Evolutionary conservation across 1,139 yeast species (phyloP).

Genomic region (Sugiyamaella castrensis): DNA sequence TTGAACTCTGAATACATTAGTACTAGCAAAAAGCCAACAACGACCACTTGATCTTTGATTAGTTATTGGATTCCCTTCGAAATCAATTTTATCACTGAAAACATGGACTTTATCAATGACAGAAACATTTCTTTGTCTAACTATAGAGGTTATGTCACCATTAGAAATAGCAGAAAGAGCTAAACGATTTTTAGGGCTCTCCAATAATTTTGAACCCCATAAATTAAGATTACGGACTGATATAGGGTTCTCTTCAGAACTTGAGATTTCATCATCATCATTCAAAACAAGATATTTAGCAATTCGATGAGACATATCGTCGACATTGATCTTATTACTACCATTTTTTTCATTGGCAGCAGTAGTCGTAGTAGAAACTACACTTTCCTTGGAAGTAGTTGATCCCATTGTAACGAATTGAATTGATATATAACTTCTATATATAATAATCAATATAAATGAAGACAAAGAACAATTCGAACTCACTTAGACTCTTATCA

Average conservation of each 20-base stretch:
- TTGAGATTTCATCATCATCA: constrained; percentile 11
- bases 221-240: constrained; percentile 37
- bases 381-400: constrained; percentile 14
- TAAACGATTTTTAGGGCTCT: constrained; percentile 55
- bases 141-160: constrained; percentile 45
- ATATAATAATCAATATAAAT: neutral
- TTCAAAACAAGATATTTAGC: constrained; percentile 23
- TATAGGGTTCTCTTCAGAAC: constrained; percentile 38
- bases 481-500: too few relatives aligned
- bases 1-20: constrained; percentile 56
- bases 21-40: constrained; percentile 69
- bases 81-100: constrained; percentile 52
- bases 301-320: constrained; percentile 23
- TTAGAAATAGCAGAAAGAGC: constrained; percentile 59
- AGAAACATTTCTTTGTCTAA: constrained; percentile 40
- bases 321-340: too few relatives aligned
- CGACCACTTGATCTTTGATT: constrained; percentile 60
- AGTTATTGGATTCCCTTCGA: constrained; percentile 57
- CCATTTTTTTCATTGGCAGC: constrained; percentile 1
- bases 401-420: constrained; percentile 15
- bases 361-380: constrained; percentile 1
- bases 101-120: constrained; percentile 46
- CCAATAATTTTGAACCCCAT: constrained; percentile 52
- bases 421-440: neutral
- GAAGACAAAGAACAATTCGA: neutral